Conservation (phyloP, 139 green algal species). For the Volvox reticuliferus region DNA sequence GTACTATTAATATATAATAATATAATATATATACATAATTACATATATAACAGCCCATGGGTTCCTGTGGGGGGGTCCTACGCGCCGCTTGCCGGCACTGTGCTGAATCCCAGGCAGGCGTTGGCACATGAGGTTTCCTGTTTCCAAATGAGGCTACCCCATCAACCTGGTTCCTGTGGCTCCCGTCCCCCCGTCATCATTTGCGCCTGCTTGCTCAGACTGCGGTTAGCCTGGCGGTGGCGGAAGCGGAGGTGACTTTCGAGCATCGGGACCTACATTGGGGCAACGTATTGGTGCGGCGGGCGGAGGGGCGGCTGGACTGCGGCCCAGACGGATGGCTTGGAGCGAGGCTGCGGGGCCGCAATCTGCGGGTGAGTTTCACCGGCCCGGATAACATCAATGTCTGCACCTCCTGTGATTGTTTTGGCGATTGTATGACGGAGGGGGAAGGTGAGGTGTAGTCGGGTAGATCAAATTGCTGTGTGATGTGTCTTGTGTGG, state of each 20-base stretch:
- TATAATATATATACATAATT: too few relatives aligned
- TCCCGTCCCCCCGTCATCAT: background rate
- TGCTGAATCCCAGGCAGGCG: background rate
- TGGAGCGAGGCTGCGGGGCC: constrained; percentile 27
- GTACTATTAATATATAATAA: too few relatives aligned
- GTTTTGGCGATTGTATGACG: too few relatives aligned
- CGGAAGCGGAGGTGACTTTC: constrained; percentile 90
- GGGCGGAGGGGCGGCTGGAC: background rate
- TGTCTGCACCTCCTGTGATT: too few relatives aligned
- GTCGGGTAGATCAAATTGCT: too few relatives aligned
- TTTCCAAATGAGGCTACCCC: background rate
- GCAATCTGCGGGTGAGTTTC: background rate
- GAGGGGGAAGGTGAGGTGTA: too few relatives aligned
- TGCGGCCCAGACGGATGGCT: background rate
- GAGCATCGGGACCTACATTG: constrained; percentile 99
- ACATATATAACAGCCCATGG: too few relatives aligned
- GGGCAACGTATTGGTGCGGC: constrained; percentile 76
- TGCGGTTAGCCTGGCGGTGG: constrained; percentile 85
- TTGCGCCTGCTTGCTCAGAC: background rate
- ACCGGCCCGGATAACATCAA: too few relatives aligned
- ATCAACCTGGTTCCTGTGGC: background rate
- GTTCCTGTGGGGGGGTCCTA: too few relatives aligned
- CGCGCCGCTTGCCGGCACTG: too few relatives aligned
- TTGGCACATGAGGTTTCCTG: background rate
- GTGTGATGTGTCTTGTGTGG: too few relatives aligned